Evolutionary conservation across 352 stramenopile genomes (phyloP).

Genomic region (Globisporangium radiosum): DNA sequence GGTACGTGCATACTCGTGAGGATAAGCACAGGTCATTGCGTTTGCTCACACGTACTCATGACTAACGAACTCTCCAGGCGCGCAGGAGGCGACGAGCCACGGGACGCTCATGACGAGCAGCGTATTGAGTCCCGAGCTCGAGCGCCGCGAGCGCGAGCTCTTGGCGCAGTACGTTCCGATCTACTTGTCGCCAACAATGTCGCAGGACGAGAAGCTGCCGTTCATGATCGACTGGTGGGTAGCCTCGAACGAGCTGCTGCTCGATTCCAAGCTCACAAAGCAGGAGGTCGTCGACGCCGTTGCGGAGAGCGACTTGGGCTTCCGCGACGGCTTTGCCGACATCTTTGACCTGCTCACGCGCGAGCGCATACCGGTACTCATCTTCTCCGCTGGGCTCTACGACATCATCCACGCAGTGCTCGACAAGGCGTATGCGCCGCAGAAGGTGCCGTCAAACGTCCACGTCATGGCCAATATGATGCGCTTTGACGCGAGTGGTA

Average conservation of each 20-base stretch:
- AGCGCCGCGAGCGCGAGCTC: slow-evolving; percentile 20
- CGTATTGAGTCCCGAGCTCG: slow-evolving; percentile 31
- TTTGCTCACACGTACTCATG: no score
- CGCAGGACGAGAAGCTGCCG: slow-evolving; percentile 66
- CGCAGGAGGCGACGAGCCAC: slow-evolving; percentile 18
- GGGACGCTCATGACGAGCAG: slow-evolving; percentile 42
- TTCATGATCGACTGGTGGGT: slow-evolving; percentile 75
- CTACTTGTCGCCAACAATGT: slow-evolving; percentile 53
- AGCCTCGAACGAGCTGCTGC: slow-evolving; percentile 38
- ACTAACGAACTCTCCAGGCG: neutral
- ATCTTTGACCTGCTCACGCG: slow-evolving; percentile 32
- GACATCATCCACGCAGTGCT: slow-evolving; percentile 80
- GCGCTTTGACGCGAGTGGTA: slow-evolving; percentile 44
- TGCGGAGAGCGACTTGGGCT: slow-evolving; percentile 35
- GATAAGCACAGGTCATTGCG: no score
- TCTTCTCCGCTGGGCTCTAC: slow-evolving; percentile 68
- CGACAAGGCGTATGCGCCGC: slow-evolving; percentile 48
- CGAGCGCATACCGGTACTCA: slow-evolving; percentile 36
- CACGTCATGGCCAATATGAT: slow-evolving; percentile 85
- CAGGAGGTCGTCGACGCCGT: slow-evolving; percentile 38
- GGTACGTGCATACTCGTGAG: slow-evolving; percentile 9
- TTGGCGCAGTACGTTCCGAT: slow-evolving; percentile 79
- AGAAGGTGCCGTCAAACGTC: slow-evolving; percentile 41
- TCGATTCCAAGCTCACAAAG: slow-evolving; percentile 49
- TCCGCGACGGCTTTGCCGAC: slow-evolving; percentile 43